Base-by-base conservation (phyloP, 805 yeast species). In the Sugiyamaella boreocaroliniensis region DNA sequence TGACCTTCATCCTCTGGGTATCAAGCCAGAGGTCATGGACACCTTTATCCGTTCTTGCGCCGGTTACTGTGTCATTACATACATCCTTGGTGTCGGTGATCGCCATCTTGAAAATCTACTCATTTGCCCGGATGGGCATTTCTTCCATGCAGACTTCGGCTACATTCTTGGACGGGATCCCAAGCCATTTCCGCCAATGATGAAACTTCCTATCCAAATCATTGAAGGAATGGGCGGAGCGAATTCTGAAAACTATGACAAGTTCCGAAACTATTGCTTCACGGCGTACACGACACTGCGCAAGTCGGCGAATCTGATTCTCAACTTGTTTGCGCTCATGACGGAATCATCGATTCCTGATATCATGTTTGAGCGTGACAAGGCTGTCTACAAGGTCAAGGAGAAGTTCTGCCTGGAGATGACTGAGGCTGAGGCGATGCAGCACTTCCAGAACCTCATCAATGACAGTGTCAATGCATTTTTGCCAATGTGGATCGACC, bases 181-280 rank as follows among this genome's bases (percentile, higher is more conserved):
- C 1, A 93, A 93, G 67, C 98, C 98, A 12, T 93, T 93, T 70
- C 98, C 99, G 12, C 99, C 99, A 1, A 76, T 92, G 71, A 93
- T 93, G 97, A 93, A 93, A 64, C 72, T 93, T 40, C 99, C 99
- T 0, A 93, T 93, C 43, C 99, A 93, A 68, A 85, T 93, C 15
- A 86, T 93, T 43, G 99, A 93, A 59, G 98, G 97, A 0, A 93
- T 93, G 89, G 99, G 99, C 1, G 99, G 98, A 1, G 78, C 88
- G 48, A 77, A 79, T 56, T 89, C 92, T 48, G 86, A 85, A 43
- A 90, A 92, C 66, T 93, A 87, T 68, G 82, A 83, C 57, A 80
- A 85, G 57, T 93, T 93, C 71, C 80, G 95, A 62, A 87, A 88
- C 67, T 90, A 90, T 69, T 93, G 99, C 64, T 93, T 90, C 71